Conservation (phyloP, 768 basidiomycete genomes). For the Tricholoma sp. region DNA sequence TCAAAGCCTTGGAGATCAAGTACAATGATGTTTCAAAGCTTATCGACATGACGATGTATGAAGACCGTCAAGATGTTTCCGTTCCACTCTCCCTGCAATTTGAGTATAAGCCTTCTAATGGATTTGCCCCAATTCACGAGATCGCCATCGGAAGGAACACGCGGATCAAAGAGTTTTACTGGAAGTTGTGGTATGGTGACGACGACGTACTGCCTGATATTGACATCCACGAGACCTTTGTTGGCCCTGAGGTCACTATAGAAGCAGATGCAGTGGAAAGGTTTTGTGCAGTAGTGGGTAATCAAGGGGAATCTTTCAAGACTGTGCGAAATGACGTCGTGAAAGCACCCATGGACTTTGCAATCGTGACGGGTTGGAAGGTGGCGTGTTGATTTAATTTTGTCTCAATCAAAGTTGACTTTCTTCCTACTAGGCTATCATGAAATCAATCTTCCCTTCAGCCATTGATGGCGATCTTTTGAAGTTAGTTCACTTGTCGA, state of each 20-base stretch:
- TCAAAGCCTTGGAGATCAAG: slow-evolving; percentile 78
- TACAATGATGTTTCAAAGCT: slow-evolving; percentile 46
- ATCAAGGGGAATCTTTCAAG: slow-evolving; percentile 90
- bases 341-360: slow-evolving; percentile 97
- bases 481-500: slow-evolving; percentile 95
- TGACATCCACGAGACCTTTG: slow-evolving; percentile 75
- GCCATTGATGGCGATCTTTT: slow-evolving; percentile 91
- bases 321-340: slow-evolving; percentile 59
- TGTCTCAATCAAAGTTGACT: slow-evolving; percentile 5
- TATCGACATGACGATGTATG: slow-evolving; percentile 73
- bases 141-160: slow-evolving; percentile 75
- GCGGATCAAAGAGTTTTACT: slow-evolving; percentile 96
- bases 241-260: slow-evolving; percentile 82
- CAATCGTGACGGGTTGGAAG: slow-evolving; percentile 98
- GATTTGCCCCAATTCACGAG: slow-evolving; percentile 92
- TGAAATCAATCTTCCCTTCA: slow-evolving; percentile 94
- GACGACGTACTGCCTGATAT: slow-evolving; percentile 72
- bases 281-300: slow-evolving; percentile 92
- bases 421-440: slow-evolving; percentile 73
- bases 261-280: slow-evolving; percentile 71
- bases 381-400: slow-evolving; percentile 38
- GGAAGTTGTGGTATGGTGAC: slow-evolving; percentile 97
- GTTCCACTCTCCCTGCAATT: slow-evolving; percentile 82
- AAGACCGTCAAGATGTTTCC: slow-evolving; percentile 72
- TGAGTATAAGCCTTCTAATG: slow-evolving; percentile 81